A percentile compares a stretch with the other conserved stretches of the same genome.
Evolutionary conservation across 495 filamentous ascomycete genomes (phyloP).

Genomic region (Letharia columbiana): DNA sequence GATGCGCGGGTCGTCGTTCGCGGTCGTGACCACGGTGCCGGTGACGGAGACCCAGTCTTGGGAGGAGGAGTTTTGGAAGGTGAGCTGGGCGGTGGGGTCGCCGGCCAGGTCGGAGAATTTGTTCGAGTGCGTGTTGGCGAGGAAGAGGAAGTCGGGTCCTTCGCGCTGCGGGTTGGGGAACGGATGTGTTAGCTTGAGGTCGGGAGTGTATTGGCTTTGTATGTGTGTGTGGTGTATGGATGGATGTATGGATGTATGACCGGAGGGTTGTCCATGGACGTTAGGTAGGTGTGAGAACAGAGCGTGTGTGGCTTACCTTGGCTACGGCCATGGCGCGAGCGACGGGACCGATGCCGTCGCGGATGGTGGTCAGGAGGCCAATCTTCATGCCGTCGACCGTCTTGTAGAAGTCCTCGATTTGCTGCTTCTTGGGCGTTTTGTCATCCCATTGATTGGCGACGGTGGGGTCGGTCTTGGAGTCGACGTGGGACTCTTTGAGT

Average conservation of each 20-base stretch:
- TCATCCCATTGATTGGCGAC: constrained; percentile 32
- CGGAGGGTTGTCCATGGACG: too few species aligned
- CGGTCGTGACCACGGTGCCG: constrained; percentile 27
- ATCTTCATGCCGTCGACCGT: constrained; percentile 30
- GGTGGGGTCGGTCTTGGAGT: constrained; percentile 31
- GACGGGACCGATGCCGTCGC: constrained; percentile 30
- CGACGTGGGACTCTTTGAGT: constrained; percentile 25
- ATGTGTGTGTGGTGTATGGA: too few species aligned
- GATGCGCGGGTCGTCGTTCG: constrained; percentile 34
- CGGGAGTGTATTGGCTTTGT: too few species aligned
- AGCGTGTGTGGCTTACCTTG: constrained; percentile 19
- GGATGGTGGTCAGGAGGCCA: constrained; percentile 30
- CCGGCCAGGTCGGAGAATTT: constrained; percentile 36
- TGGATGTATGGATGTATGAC: too few species aligned
- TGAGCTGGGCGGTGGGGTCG: constrained; percentile 30
- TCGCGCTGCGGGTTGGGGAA: constrained; percentile 18
- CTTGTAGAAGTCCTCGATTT: constrained; percentile 31
- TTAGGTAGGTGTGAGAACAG: not conserved
- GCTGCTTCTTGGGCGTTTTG: constrained; percentile 28
- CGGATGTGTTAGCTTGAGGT: too few species aligned
- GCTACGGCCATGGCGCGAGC: constrained; percentile 37
- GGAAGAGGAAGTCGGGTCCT: constrained; percentile 40
- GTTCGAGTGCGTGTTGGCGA: constrained; percentile 36
- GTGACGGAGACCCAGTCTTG: constrained; percentile 37
- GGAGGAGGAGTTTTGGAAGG: constrained; percentile 34